Evolutionary conservation across 768 basidiomycete species (phyloP), one percentile per base, ranked within the genome.

Genomic region (Coprinopsis cinerea): DNA sequence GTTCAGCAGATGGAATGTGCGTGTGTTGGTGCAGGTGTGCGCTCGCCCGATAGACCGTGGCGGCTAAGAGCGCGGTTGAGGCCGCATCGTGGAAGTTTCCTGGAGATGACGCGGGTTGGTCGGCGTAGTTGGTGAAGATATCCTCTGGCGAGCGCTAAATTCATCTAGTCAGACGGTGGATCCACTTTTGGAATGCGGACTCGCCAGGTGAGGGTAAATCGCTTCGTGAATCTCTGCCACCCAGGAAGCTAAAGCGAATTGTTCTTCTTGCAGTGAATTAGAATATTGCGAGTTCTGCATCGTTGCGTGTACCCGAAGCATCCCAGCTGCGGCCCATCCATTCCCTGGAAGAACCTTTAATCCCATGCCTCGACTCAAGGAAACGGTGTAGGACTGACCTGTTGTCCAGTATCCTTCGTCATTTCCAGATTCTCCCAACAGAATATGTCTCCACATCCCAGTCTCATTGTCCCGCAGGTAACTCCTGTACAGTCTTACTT

Each of bases 251-350:
- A 92, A 70, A 49, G 88, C 79, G 0, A 62, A 66, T 55, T 82
- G 77, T 60, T 89, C 68, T 14, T 59, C 65, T 47, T 71, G 59
- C 51, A 89, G 64, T 6, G 64, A 59, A 26, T 66, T 67, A 1
- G 75, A 68, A 52, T 71, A 88, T 44, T 74, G 66, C 0, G 87
- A 87, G 25, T 77, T 67, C 53, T 78, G 71, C 49, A 92, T 83
- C 0, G 88, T 92, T 1, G 78, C 82, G 0, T 87, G 70, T 1
- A 93, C 92, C 5, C 92, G 82, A 11, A 89, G 69, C 77, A 92
- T 92, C 1, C 92, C 92, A 13, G 82, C 85, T 0, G 89, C 88
- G 0, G 87, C 92, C 92, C 92, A 95, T 2, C 71, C 92, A 49
- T 93, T 92, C 0, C 91, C 91, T 85, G 36, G 41, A 9, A 7